Evolutionary conservation across 1,284 basidiomycete genomes (phyloP), one percentile per base, ranked within the genome.

Genomic region (Irpex sp.): DNA sequence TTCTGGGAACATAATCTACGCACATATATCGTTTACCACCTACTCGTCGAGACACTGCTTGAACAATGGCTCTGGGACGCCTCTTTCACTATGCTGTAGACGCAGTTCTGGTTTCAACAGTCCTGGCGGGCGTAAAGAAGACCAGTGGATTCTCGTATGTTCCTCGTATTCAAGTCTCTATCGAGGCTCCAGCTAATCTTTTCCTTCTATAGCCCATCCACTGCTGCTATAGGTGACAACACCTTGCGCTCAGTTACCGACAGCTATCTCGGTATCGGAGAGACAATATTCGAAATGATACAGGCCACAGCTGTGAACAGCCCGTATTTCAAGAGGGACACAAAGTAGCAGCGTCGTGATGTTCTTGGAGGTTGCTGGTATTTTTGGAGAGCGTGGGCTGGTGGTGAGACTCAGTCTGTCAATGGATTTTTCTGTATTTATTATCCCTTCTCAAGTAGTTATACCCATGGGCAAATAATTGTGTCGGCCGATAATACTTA

Each of bases 61-160:
- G 21, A 54, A 37, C 8, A 58, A 93, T 92, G 90, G 87, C 83
- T 59, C 78, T 97, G 51, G 96, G 94, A 70, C 85, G 88, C 76
- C 77, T 98, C 26, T 75, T 90, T 49, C 96, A 98, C 78, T 95
- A 93, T 72, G 85, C 89, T 51, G 77, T 92, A 61, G 97, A 98
- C 74, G 93, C 91, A 26, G 84, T 94, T 61, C 82, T 98, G 54
- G 68, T 98, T 60, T 96, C 94, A 15, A 94, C 96, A 8, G 84
- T 98, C 8, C 78, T 97, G 21, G 96, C 96, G 40, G 97, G 97
- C 40, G 89, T 99, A 69, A 92, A 91, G 77, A 88, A 93, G 67
- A 91, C 94, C 36, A 96, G 91, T 64, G 95, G 95, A 40, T 94
- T 94, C 78, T 79, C 85, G 95, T 97, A 75, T 34, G 31, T 34